Base-by-base conservation (phyloP, 768 basidiomycete genomes). In the Russula virescens region DNA sequence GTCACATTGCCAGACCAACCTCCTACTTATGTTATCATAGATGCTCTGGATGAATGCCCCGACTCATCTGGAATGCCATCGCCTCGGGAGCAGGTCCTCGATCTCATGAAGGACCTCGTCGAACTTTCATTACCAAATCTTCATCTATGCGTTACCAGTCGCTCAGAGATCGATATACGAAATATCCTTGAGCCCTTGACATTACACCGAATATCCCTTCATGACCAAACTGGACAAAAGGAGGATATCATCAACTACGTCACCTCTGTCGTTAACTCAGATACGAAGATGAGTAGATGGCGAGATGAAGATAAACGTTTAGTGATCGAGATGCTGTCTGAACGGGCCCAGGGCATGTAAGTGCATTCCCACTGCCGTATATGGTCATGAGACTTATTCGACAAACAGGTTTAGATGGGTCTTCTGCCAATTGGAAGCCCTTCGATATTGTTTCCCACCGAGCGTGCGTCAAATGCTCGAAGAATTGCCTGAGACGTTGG, bases 221-320 rank as follows among this genome's bases (percentile, higher is more conserved):
- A 55, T 7, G 26, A 55, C 2, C 42, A 55, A 55, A 45, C 19
- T 45, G 54, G 54, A 45, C 54, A 55, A 45, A 55, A 45, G 26
- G 3, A 45, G 10, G 42, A 55, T 21, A 55, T 55, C 7, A 10
- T 55, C 19, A 7, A 43, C 11, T 55, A 55, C 45, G 19, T 55
- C 1, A 28, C 16, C 1, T 55, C 42, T 18, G 26, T 55, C 11
- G 42, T 45, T 13, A 19, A 45, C 10, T 55, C 42, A 2, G 54
- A 55, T 18, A 0, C 40, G 16, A 55, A n/a, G 7, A 55, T 55
- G 54, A 11, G n/a, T 1, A 28, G 6, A 55, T 55, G 54, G 54
- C 18, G 42, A 14, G 26, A 31, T 2, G 42, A 45, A 21, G 54
- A 55, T 25, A 55, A 55, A 18, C 28, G n/a, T 19, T 4, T 45